phyloP scores from a whole-genome alignment of 306 rosid genomes.

The Corylus americana region DNA sequence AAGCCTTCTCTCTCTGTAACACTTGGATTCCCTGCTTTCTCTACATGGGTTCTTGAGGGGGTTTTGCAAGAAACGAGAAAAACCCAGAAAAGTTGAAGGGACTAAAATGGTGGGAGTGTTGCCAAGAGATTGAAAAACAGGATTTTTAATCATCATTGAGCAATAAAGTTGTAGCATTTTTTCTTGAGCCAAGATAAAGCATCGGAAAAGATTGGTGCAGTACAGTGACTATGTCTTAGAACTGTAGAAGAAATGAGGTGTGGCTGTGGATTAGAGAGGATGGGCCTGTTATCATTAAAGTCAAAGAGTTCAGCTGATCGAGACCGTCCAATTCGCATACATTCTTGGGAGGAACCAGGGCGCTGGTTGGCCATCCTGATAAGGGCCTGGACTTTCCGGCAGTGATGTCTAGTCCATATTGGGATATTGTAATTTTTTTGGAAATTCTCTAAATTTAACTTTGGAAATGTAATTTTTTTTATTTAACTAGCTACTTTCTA shows the following conservation, averaged over 20 bases:
- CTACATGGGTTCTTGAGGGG: constrained; percentile 13
- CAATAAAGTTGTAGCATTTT: neutral
- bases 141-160: constrained; percentile 20
- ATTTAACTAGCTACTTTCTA: no score
- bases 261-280: constrained; percentile 5
- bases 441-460: no score
- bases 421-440: no score
- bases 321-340: constrained; percentile 1
- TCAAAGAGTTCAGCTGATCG: constrained; percentile 2
- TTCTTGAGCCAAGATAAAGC: neutral
- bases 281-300: constrained; percentile 7
- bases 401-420: neutral
- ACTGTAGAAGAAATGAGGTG: neutral
- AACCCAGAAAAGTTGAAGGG: constrained; percentile 36
- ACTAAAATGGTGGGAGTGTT: constrained; percentile 29
- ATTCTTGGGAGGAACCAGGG: no score
- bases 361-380: no score
- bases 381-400: neutral
- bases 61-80: constrained; percentile 15
- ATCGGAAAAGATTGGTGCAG: neutral
- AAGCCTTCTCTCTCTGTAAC: constrained; percentile 10
- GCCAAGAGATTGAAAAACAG: constrained; percentile 26
- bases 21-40: constrained; percentile 18
- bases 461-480: no score
- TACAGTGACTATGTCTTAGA: neutral